Evolutionary conservation across 495 filamentous ascomycete genomes (phyloP), one percentile per base, ranked within the genome.

Genomic region (Trichoderma virens): DNA sequence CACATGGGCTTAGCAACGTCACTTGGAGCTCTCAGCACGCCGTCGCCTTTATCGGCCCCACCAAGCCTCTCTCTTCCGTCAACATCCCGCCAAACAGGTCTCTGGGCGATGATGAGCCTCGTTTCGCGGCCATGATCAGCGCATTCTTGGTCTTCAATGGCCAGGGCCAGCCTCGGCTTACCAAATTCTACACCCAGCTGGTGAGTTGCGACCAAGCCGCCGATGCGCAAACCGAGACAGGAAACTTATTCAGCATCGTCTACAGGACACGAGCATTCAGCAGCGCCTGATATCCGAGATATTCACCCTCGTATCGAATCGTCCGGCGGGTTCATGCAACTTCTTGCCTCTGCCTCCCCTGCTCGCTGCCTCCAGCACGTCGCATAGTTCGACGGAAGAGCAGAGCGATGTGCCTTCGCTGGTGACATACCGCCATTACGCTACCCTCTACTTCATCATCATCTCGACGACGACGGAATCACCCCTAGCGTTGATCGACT

Each of bases 81-180:
- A 39, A 25, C 39, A 20, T 62, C 35, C 20, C 35, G 61, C 35
- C 60, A 61, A 35, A 45, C 23, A n/a, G 32, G 31, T 25, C 14
- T 23, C n/a, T 20, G 13, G 59, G 59, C 4, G 61, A 39, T 47
- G 35, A 62, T 28, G 61, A 62, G 20, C 1, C 35, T 45, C 32
- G 11, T 30, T 39, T 28, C 16, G 28, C 70, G 70, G 74, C 66
- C 64, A 98, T 99, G 94, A 98, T 99, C 78, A 99, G 97, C 83
- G 94, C 94, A 38, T 91, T 99, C 61, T 83, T 99, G 45, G 92
- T 99, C 72, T 99, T 99, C 83, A 99, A 99, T 74, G 96, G 97
- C 75, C 90, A 90, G 65, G 94, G 94, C 66, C 92, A 98, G 72
- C 93, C 94, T 18, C 89, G 94, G 35, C 84, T 99, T 65, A 98